Base-by-base conservation (phyloP, 768 basidiomycete species). In the Lyophyllum semitale region DNA sequence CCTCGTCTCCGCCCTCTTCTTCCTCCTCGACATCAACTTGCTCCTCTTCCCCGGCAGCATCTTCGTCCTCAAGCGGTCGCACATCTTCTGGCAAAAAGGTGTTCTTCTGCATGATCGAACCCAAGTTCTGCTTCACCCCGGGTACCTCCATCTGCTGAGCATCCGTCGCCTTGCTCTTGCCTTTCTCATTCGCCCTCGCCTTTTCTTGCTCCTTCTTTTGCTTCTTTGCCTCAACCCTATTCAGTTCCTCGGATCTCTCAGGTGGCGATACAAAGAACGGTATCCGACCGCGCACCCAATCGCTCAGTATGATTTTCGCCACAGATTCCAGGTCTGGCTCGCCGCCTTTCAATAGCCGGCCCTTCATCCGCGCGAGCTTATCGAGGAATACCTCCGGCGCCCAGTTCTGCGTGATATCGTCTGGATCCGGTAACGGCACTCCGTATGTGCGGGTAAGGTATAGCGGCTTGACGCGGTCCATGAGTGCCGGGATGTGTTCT, bases 201-300 rank as follows among this genome's bases (percentile, higher is more conserved):
- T 76, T 70, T 40, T 66, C 70, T n/a, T 69, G 74, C 40, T 71
- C 71, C 63, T 74, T 74, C 66, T 72, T 79, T 57, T 71, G 76
- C 54, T 73, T 73, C 67, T 78, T 82, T 58, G 81, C 85, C 73
- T 88, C 89, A 12, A 74, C 75, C 64, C 74, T 77, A 65, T 90
- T 89, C 54, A 89, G 72, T 61, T 84, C 87, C 59, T 86, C 85
- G 8, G 89, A 68, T 54, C 91, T 77, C 68, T 93, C 93, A 52
- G 96, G 96, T 13, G 97, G 97, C 12, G 89, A 68, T 33, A 94
- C 95, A 66, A 98, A 99, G 79, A 87, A 99, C 18, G 97, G 97
- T 66, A 99, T 96, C 63, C 93, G 89, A 8, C 96, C 97, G 43
- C 97, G 79, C 55, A 98, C 94, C 96, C 96, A 98, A 70, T 98